phyloP scores from a whole-genome alignment of 2,329 filamentous ascomycete species.

The Apiospora kogelbergensis region DNA sequence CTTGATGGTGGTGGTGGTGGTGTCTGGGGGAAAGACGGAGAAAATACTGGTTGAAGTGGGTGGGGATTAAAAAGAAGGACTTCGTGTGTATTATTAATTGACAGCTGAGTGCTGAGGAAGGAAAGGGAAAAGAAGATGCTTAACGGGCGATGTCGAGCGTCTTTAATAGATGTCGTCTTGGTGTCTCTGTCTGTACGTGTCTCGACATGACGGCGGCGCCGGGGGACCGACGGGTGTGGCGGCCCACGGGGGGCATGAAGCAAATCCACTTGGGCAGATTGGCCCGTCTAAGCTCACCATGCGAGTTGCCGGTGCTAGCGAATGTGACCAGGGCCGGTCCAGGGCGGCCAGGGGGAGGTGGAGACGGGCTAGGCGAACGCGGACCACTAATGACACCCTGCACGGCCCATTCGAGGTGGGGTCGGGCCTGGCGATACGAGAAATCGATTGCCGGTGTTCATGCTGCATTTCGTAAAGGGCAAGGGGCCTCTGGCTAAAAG shows the following conservation, averaged over 20 bases:
- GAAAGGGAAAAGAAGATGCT: not conserved
- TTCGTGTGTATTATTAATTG: slow-evolving; percentile 3
- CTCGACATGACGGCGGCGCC: not conserved
- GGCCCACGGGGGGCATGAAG: not conserved
- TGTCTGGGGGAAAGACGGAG: not conserved
- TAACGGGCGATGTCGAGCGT: not conserved
- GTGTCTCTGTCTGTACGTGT: not conserved
- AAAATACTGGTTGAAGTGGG: not conserved
- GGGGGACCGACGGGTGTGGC: not conserved
- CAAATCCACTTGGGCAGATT: not conserved
- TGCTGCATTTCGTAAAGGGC: too few species aligned
- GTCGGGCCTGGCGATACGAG: not conserved
- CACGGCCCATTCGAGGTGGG: not conserved
- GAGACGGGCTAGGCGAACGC: not conserved
- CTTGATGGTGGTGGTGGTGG: not conserved
- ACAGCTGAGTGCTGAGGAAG: not conserved
- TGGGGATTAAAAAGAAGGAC: not conserved
- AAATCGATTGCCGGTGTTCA: not conserved
- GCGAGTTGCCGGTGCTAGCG: too few species aligned
- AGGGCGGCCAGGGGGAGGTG: not conserved
- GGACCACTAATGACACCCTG: not conserved
- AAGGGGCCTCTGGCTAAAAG: not conserved
- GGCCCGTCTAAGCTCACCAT: not conserved
- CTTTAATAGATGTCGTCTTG: not conserved
- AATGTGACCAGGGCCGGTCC: not conserved